Percentiles rank a stretch among this genome's conserved stretches.
Conservation (phyloP, 768 basidiomycete genomes). For the Mycena galopus region DNA sequence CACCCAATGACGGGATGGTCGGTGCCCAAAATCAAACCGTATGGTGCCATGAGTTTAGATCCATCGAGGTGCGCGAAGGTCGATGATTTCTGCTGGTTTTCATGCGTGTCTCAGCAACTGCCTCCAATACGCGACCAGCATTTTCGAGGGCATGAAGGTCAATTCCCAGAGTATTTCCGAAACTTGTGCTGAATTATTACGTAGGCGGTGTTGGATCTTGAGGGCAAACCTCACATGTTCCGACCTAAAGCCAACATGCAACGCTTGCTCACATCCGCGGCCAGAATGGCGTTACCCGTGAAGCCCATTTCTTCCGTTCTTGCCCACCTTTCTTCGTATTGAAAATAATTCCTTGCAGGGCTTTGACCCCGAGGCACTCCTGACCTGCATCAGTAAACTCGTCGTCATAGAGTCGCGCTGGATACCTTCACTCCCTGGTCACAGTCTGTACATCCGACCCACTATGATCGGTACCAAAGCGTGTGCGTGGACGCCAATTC, state of each 20-base stretch:
- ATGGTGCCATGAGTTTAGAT: slow-evolving; percentile 76
- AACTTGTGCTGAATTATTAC: not conserved
- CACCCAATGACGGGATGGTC: slow-evolving; percentile 77
- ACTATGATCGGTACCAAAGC: slow-evolving; percentile 73
- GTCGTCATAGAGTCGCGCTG: slow-evolving; percentile 81
- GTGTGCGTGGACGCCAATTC: too few relatives aligned
- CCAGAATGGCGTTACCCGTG: slow-evolving; percentile 81
- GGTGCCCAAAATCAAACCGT: slow-evolving; percentile 79
- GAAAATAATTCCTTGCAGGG: too few relatives aligned
- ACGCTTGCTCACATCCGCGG: slow-evolving; percentile 77
- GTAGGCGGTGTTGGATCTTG: slow-evolving; percentile 78
- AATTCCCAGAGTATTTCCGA: not conserved
- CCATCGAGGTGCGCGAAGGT: slow-evolving; percentile 70
- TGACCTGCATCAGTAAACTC: slow-evolving; percentile 81
- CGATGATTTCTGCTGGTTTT: too few relatives aligned
- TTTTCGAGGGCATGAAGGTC: slow-evolving; percentile 91
- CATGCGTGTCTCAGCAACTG: too few relatives aligned
- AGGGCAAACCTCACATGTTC: slow-evolving; percentile 84
- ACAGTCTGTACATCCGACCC: slow-evolving; percentile 90
- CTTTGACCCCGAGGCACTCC: slow-evolving; percentile 80
- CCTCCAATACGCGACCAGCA: slow-evolving; percentile 88
- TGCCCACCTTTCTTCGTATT: not conserved
- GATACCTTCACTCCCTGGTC: slow-evolving; percentile 82
- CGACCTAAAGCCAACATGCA: slow-evolving; percentile 89
- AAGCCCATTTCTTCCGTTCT: slow-evolving; percentile 40